phyloP scores from a whole-genome alignment of 2,329 filamentous ascomycete species.

The Rutstroemia sydowiana region DNA sequence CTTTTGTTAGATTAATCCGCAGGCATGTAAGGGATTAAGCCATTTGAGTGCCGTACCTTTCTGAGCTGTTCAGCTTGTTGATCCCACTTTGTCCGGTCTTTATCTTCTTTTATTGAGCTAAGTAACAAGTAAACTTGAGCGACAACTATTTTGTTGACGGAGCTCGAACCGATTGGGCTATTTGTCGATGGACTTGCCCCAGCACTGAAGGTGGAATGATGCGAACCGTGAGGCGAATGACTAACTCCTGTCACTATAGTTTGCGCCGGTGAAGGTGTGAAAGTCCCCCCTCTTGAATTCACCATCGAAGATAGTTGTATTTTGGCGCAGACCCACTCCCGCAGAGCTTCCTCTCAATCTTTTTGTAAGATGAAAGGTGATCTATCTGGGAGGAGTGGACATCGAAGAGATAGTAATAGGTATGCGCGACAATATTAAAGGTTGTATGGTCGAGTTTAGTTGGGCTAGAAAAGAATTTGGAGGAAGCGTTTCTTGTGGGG shows the following conservation, averaged over 20 bases:
- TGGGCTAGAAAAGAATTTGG: neutral
- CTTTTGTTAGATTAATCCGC: conserved; percentile 1
- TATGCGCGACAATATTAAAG: conserved; percentile 4
- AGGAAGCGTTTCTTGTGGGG: neutral
- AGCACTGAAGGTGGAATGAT: conserved; percentile 39
- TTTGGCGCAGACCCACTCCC: conserved; percentile 30
- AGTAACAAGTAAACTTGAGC: conserved; percentile 92
- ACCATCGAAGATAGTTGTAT: conserved; percentile 32
- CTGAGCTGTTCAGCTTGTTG: conserved; percentile 83
- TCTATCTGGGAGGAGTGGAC: conserved; percentile 27
- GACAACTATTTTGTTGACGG: conserved; percentile 85
- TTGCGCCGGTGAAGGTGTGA: conserved; percentile 32
- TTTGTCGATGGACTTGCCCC: conserved; percentile 30
- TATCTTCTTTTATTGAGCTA: conserved; percentile 91
- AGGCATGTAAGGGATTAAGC: conserved; percentile 2
- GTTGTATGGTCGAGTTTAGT: neutral
- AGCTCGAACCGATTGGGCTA: conserved; percentile 43
- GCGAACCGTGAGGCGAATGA: conserved; percentile 34
- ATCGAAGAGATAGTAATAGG: conserved; percentile 17
- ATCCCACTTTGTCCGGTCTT: conserved; percentile 86
- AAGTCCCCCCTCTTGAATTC: conserved; percentile 31
- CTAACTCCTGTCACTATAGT: conserved; percentile 30
- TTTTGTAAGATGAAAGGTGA: conserved; percentile 27
- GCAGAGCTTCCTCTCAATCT: conserved; percentile 31
- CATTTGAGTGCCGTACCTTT: conserved; percentile 54